Evolutionary conservation across 2,329 filamentous ascomycete genomes (phyloP).

Genomic region (Podosphaera fusca): DNA sequence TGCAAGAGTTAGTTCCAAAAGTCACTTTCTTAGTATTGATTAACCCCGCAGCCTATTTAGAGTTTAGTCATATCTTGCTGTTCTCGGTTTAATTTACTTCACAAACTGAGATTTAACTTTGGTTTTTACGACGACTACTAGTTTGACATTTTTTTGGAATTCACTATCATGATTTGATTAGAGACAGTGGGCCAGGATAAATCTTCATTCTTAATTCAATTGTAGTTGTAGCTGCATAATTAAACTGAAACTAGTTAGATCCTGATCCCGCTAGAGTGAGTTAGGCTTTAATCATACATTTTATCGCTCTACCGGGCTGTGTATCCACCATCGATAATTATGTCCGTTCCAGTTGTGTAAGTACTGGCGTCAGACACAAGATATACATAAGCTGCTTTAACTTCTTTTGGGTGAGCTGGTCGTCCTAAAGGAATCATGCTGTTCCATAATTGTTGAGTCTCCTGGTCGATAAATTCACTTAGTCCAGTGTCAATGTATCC

Average conservation of each 20-base stretch:
- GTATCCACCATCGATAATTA: slow-evolving; percentile 27
- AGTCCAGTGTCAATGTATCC: slow-evolving; percentile 43
- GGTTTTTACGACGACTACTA: background rate
- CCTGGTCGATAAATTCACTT: slow-evolving; percentile 37
- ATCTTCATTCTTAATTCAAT: no score
- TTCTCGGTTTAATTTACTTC: no score
- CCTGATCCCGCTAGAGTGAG: background rate
- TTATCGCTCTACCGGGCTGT: slow-evolving; percentile 5
- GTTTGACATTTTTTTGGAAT: background rate
- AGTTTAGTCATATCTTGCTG: no score
- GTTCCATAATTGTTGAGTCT: slow-evolving; percentile 31
- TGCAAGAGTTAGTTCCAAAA: no score
- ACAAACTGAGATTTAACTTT: no score
- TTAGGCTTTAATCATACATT: background rate
- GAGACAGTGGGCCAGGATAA: no score
- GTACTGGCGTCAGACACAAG: slow-evolving; percentile 22
- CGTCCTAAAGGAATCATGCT: slow-evolving; percentile 18
- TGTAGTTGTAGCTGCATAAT: background rate
- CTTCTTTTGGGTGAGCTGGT: slow-evolving; percentile 47
- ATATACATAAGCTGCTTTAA: slow-evolving; percentile 36
- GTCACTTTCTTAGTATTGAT: no score
- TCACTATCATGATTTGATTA: background rate
- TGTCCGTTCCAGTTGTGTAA: slow-evolving; percentile 26
- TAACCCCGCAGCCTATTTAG: no score
- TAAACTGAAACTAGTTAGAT: background rate